Conservation (phyloP, 2,329 filamentous ascomycete species). For the Graphiopsis chlorocephala region DNA sequence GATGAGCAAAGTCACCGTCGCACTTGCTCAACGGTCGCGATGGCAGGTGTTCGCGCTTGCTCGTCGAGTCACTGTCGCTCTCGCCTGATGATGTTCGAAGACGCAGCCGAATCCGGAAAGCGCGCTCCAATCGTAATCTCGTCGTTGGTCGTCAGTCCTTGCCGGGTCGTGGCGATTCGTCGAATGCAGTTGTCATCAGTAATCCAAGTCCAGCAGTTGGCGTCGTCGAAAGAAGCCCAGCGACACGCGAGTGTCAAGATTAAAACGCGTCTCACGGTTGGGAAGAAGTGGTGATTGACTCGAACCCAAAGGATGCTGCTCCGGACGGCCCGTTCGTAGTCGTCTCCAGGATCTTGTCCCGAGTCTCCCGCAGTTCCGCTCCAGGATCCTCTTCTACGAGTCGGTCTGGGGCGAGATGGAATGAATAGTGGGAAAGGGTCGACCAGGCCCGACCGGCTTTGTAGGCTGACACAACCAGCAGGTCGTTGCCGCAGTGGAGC, state of each 20-base stretch:
- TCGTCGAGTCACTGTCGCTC: not conserved
- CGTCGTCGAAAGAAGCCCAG: not conserved
- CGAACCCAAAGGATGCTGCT: slow-evolving; percentile 4
- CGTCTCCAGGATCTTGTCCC: slow-evolving; percentile 9
- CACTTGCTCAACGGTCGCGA: slow-evolving; percentile 5
- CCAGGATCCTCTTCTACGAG: not conserved
- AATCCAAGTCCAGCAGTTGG: not conserved
- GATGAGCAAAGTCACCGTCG: slow-evolving; percentile 1
- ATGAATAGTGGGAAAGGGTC: not conserved
- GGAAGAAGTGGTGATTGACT: slow-evolving; percentile 5
- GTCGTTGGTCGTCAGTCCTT: not conserved
- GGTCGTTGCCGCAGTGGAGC: slow-evolving; percentile 15
- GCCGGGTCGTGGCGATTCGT: not conserved
- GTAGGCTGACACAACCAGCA: slow-evolving; percentile 7
- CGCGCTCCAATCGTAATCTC: not conserved
- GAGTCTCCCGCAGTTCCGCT: slow-evolving; percentile 8
- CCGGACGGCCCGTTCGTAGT: slow-evolving; percentile 13
- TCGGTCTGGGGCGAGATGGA: not conserved
- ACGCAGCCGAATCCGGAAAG: not conserved
- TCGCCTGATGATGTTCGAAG: not conserved
- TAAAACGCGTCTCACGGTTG: not conserved
- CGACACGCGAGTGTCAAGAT: not conserved
- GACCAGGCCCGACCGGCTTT: not conserved
- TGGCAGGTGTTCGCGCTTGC: not conserved
- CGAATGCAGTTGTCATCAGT: not conserved